phyloP scores from a whole-genome alignment of 1,139 yeast genomes.

The Candida pseudoviswanathii region DNA sequence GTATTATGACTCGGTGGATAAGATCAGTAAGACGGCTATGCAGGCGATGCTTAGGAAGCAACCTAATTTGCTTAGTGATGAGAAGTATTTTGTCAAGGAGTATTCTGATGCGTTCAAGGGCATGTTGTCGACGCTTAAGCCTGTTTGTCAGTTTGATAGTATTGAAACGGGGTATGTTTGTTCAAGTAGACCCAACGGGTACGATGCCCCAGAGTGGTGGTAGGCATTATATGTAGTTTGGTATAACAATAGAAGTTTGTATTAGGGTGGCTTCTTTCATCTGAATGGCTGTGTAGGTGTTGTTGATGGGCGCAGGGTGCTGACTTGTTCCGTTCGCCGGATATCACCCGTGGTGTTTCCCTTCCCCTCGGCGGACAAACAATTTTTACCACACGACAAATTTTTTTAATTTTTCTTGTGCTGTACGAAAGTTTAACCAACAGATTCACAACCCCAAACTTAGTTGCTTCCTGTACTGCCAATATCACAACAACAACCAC shows the following conservation, averaged over 20 bases:
- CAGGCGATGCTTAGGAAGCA: conserved; percentile 21
- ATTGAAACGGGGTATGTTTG: conserved; percentile 26
- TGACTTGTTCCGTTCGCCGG: no score
- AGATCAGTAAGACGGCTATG: conserved; percentile 27
- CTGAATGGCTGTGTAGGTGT: neutral
- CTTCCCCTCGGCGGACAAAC: no score
- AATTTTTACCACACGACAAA: no score
- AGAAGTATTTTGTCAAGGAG: conserved; percentile 23
- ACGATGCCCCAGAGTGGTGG: conserved; percentile 29
- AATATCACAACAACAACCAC: neutral
- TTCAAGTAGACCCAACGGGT: conserved; percentile 29
- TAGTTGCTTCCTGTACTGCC: no score
- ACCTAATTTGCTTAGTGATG: conserved; percentile 20
- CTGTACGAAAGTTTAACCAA: neutral
- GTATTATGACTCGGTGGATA: conserved; percentile 32
- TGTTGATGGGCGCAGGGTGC: no score
- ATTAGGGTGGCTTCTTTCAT: neutral
- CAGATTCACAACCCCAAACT: no score
- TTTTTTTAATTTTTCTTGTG: neutral
- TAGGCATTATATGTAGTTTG: conserved; percentile 11
- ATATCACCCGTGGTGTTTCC: no score
- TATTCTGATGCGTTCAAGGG: conserved; percentile 27
- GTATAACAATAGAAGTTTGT: neutral
- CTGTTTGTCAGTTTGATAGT: conserved; percentile 26
- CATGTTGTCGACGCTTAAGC: conserved; percentile 26